Evolutionary conservation across 805 yeast species (phyloP), one percentile per base, ranked within the genome.

Genomic region (Debaryomyces castellii): DNA sequence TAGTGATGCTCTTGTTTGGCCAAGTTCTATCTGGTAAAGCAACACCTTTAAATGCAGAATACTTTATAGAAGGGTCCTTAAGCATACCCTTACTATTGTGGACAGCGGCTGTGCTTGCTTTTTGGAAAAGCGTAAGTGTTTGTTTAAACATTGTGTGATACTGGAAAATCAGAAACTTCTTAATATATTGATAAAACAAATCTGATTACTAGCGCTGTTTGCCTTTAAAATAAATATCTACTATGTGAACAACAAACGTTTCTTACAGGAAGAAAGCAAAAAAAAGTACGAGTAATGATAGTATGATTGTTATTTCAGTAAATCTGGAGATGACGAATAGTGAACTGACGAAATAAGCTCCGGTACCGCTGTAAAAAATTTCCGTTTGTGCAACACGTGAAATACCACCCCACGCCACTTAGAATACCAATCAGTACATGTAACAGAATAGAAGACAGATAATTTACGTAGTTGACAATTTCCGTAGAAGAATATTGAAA

Each of bases 41-140:
- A 32, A 85, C 72, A 23, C 80, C 78, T 46, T 76, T 71, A 53
- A 79, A 81, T 18, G 85, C 70, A 16, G 68, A 67, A 63, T 85
- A 85, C 62, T 85, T 85, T 24, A 53, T 53, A 22, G 86, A 80
- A 2, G 92, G 91, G 51, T 85, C 89, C 53, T 68, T 78, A 43
- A 87, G 76, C 92, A 87, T 86, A 50, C 54, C 54, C 20, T 24
- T 30, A 35, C 35, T 23, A 30, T 25, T 20, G 50, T 47, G 54
- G 44, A 53, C 52, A 46, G 55, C 50, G 46, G 53, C 49, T 50
- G 59, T 53, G 35, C 39, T 24, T 46, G 54, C 67, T 49, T 61
- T 62, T 44, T 54, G 59, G 48, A 63, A 54, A 45, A 56, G 52
- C 40, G 53, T 56, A 20, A 46, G 25, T 4, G 62, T 37, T 38